These are phyloP conservation scores for Roridomyces roridus DNA, from an alignment of 768 basidiomycete genomes.

Conservation along the genomic window DNA sequence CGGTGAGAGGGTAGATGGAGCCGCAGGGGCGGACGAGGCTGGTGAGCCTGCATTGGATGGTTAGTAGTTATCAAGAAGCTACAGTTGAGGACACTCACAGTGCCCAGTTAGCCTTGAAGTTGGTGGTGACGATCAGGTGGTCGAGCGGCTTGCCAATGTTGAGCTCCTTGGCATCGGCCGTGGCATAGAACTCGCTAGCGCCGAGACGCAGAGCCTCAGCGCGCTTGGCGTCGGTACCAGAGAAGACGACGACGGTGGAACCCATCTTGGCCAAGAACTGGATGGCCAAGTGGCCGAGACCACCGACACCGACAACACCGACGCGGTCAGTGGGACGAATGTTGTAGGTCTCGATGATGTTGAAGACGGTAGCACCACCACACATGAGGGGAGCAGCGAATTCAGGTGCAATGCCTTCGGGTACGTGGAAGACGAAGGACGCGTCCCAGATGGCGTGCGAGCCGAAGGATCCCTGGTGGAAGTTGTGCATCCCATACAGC, in stretches of 20 bases:
- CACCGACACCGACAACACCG: slow-evolving; percentile 40
- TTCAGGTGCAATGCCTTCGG: no score
- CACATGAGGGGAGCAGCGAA: no score
- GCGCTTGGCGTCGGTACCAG: slow-evolving; percentile 32
- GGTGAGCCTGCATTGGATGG: no score
- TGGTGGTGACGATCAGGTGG: slow-evolving; percentile 4
- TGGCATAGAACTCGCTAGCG: slow-evolving; percentile 40
- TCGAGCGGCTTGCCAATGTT: slow-evolving; percentile 30
- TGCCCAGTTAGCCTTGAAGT: no score
- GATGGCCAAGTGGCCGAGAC: slow-evolving; percentile 32
- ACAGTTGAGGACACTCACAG: no score
- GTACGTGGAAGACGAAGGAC: no score
- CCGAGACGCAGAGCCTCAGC: slow-evolving; percentile 38
- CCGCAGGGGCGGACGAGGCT: neutral
- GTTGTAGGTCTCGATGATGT: no score
- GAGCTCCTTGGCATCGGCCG: slow-evolving; percentile 28
- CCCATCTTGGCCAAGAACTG: slow-evolving; percentile 13
- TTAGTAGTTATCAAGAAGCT: no score
- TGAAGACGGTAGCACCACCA: no score
- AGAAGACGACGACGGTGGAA: slow-evolving; percentile 7
- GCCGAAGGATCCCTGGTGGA: no score
- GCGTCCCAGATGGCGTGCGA: no score
- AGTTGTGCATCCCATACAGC: no score
- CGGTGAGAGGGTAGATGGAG: slow-evolving; percentile 14
- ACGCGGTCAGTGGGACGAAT: slow-evolving; percentile 15